Conservation (phyloP, 345 rosid genomes). For the Corymbia maculata region DNA sequence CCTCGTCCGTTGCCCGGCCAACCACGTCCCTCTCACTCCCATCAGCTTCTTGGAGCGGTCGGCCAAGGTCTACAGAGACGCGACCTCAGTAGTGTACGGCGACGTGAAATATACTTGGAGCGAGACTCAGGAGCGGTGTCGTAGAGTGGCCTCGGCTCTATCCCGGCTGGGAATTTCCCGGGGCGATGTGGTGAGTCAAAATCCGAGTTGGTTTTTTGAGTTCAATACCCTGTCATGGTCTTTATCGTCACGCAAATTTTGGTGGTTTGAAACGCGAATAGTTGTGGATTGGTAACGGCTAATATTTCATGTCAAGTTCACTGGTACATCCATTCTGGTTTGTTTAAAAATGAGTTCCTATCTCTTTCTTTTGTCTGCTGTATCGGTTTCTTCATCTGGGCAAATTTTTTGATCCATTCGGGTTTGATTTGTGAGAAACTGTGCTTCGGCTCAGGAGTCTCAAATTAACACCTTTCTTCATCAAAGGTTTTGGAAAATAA, state of each 20-base stretch:
- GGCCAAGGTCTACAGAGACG: conserved; percentile 53
- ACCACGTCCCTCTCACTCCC: conserved; percentile 57
- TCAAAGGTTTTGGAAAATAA: background rate
- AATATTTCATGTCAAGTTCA: background rate
- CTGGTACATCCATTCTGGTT: background rate
- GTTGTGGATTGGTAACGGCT: background rate
- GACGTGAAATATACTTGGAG: conserved; percentile 40
- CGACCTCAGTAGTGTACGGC: conserved; percentile 48
- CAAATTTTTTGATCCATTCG: background rate
- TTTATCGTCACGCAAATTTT: background rate
- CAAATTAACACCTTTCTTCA: background rate
- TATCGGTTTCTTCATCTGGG: background rate
- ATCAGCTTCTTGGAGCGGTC: conserved; percentile 68
- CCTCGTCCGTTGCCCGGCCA: conserved; percentile 45
- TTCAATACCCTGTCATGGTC: background rate
- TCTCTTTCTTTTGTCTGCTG: background rate
- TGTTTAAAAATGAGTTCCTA: background rate
- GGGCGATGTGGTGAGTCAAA: conserved; percentile 59
- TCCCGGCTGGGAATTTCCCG: conserved; percentile 37
- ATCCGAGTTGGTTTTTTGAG: background rate
- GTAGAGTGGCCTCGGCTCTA: conserved; percentile 64
- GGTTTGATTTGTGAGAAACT: background rate
- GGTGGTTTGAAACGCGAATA: background rate
- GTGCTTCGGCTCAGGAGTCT: background rate
- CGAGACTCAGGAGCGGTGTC: conserved; percentile 55